These are phyloP conservation scores for Histomonas meleagridis DNA, from an alignment of 208 protist species.

Conservation along the genomic window DNA sequence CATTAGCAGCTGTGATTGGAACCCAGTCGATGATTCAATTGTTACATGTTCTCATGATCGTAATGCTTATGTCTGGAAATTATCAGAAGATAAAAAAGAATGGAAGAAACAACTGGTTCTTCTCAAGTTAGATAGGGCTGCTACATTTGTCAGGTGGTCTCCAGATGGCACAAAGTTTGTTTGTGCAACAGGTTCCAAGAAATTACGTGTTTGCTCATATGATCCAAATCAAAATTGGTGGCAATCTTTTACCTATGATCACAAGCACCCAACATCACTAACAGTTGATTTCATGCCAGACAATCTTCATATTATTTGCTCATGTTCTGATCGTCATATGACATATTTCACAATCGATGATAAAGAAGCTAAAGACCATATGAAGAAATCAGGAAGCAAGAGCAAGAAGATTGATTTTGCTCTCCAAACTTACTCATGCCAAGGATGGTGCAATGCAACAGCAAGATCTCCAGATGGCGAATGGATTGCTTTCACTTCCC, in stretches of 20 bases:
- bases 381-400: background rate
- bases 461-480: constrained; percentile 60
- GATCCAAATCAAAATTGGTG: constrained; percentile 76
- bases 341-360: background rate
- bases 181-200: constrained; percentile 62
- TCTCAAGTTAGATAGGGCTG: constrained; percentile 59
- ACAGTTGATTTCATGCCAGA: constrained; percentile 69
- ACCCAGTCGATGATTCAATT: constrained; percentile 62
- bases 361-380: background rate
- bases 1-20: constrained; percentile 67
- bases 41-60: constrained; percentile 71
- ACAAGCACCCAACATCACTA: constrained; percentile 62
- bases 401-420: background rate
- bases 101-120: constrained; percentile 73
- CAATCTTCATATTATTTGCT: constrained; percentile 26
- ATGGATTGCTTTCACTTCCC: constrained; percentile 53
- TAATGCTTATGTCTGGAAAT: constrained; percentile 78
- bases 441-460: constrained; percentile 62
- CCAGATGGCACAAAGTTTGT: constrained; percentile 65
- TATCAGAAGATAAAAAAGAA: constrained; percentile 43
- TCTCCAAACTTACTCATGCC: background rate
- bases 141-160: constrained; percentile 45
- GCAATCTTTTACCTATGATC: constrained; percentile 62
- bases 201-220: constrained; percentile 68
- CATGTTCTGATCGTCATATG: background rate